Evolutionary conservation across 1,284 basidiomycete species (phyloP).

Genomic region (Polyporus tsugae): DNA sequence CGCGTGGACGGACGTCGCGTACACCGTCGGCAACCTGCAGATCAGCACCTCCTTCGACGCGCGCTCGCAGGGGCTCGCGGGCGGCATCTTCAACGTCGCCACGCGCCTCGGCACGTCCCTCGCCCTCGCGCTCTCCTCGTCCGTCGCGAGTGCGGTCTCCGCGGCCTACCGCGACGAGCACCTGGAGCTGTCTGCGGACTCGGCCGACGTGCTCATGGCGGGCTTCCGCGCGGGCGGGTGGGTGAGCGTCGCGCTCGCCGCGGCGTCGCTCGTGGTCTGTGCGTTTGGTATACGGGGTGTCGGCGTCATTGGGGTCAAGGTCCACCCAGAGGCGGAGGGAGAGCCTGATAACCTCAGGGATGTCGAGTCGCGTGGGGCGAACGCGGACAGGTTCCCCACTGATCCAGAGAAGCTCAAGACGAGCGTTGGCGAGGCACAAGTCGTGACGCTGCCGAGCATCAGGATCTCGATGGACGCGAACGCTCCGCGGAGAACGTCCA

Average conservation of each 20-base stretch:
- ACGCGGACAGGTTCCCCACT: background rate
- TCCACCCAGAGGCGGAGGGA: background rate
- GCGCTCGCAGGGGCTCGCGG: slow-evolving; percentile 47
- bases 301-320: background rate
- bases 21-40: slow-evolving; percentile 47
- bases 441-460: background rate
- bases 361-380: background rate
- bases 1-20: slow-evolving; percentile 42
- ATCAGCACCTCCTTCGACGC: slow-evolving; percentile 43
- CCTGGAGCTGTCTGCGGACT: background rate
- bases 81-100: slow-evolving; percentile 48
- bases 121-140: slow-evolving; percentile 45
- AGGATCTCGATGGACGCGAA: background rate
- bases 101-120: slow-evolving; percentile 48
- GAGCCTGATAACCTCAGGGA: background rate
- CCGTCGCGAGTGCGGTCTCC: slow-evolving; percentile 43
- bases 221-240: background rate
- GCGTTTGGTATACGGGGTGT: background rate
- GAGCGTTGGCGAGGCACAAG: background rate
- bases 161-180: slow-evolving; percentile 30
- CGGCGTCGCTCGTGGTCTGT: background rate
- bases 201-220: background rate
- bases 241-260: background rate
- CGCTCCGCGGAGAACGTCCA: background rate
- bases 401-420: background rate